phyloP scores from a whole-genome alignment of 306 rosid genomes.

The Cicer arietinum region DNA sequence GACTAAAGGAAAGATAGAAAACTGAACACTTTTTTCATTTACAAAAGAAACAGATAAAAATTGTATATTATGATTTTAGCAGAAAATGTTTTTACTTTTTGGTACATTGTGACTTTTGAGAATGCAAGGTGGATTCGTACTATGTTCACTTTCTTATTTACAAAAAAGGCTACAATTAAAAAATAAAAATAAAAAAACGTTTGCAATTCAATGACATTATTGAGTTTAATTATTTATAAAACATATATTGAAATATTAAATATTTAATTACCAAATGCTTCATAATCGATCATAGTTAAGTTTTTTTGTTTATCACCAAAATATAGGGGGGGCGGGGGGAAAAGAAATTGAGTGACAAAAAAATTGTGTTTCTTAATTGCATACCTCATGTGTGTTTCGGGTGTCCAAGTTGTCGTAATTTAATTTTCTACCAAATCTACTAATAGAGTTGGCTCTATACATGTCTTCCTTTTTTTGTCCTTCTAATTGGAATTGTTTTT shows the following conservation, averaged over 20 bases:
- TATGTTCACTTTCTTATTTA: background rate
- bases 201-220: background rate
- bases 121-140: background rate
- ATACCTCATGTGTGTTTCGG: conserved; percentile 72
- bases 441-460: conserved; percentile 68
- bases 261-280: background rate
- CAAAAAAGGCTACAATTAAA: background rate
- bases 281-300: no score
- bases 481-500: conserved; percentile 80
- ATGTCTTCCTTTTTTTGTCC: conserved; percentile 75
- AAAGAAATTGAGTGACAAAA: background rate
- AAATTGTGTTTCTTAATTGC: background rate
- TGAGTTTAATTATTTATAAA: background rate
- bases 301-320: no score
- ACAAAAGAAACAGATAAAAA: background rate
- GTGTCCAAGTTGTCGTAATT: conserved; percentile 64
- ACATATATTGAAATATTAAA: background rate
- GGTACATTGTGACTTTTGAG: background rate
- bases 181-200: background rate
- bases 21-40: background rate
- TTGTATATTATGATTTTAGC: background rate
- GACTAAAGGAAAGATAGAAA: background rate
- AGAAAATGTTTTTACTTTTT: background rate
- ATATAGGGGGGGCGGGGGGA: no score
- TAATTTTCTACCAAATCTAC: conserved; percentile 74